phyloP scores from a whole-genome alignment of 129 eudicot species.

The Tanacetum coccineum region DNA sequence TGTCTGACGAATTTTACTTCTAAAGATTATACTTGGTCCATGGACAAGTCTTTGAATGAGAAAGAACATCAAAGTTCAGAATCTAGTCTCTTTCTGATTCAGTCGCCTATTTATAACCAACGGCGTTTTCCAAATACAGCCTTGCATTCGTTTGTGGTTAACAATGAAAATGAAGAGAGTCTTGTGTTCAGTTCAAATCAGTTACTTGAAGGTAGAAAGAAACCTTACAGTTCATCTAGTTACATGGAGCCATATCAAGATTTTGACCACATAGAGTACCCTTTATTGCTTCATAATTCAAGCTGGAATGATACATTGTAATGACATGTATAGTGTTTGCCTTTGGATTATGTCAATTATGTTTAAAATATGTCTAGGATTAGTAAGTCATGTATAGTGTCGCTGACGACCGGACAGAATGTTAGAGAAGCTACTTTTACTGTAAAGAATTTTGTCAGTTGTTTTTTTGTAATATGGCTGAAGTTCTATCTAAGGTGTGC shows the following conservation, averaged over 20 bases:
- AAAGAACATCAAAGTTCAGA: conserved; percentile 26
- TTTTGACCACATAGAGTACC: conserved; percentile 16
- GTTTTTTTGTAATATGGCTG: conserved; percentile 4
- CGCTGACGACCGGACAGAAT: neutral
- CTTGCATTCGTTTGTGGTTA: conserved; percentile 16
- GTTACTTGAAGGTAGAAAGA: conserved; percentile 22
- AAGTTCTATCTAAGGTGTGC: neutral
- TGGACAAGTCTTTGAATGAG: conserved; percentile 21
- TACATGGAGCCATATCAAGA: conserved; percentile 23
- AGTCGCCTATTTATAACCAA: conserved; percentile 19
- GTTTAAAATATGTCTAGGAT: conserved; percentile 15
- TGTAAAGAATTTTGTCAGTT: conserved; percentile 3
- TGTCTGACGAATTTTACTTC: no score
- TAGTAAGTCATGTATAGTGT: conserved; percentile 3
- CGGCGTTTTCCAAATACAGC: conserved; percentile 28
- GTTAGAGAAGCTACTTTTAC: neutral
- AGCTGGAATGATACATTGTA: conserved; percentile 20
- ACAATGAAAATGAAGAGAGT: conserved; percentile 31
- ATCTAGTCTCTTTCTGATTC: conserved; percentile 25
- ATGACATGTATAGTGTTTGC: conserved; percentile 1
- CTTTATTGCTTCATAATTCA: conserved; percentile 38
- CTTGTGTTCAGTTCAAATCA: conserved; percentile 16
- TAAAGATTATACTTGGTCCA: conserved; percentile 14
- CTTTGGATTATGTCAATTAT: conserved; percentile 7
- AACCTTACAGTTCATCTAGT: conserved; percentile 21